Evolutionary conservation across 306 rosid genomes (phyloP), one percentile per base, ranked within the genome.

Genomic region (Potentilla sterilis): DNA sequence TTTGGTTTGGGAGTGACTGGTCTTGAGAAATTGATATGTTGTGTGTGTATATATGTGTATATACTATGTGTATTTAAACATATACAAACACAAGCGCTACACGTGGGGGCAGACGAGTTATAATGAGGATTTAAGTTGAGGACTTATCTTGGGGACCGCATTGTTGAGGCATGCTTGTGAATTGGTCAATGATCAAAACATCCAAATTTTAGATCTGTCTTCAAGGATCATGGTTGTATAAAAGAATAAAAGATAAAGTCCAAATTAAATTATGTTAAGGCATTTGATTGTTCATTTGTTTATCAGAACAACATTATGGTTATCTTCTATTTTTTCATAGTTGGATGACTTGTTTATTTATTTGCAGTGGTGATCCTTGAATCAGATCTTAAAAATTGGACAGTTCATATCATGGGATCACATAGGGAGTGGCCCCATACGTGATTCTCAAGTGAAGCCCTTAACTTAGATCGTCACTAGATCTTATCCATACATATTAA

Each of bases 341-440:
- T 32, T 63, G 43, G 68, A 63, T 63, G 43, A 13, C 42, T 34
- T 24, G 7, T 59, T 59, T 59, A 59, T 59, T 11, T 24, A 59
- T 34, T 63, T 63, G 68, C 43, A 63, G 68, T 43, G 43, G 6
- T 63, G 65, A 28, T 58, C 38, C 65, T 12, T 58, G 65, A 58
- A 11, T 22, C 12, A 22, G 6, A 10, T 28, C 35, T 10, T 58
- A 24, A 28, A 58, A 28, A 54, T 18, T 58, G 65, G 65, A 58
- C 8, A 14, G 6, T 58, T 22, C 16, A 22, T 12, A 58, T 58
- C 16, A 58, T 58, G 65, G 65, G 65, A 24, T 7, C 65, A 10
- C 37, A 24, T 54, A 18, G 28, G 24, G 12, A 54, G 61, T n/a
- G 59, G 61, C 28, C 61, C 32, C 61, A 54, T 54, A n/a, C 28